Conservation (phyloP, 176 grass and related monocot genomes). For the Lolium rigidum region DNA sequence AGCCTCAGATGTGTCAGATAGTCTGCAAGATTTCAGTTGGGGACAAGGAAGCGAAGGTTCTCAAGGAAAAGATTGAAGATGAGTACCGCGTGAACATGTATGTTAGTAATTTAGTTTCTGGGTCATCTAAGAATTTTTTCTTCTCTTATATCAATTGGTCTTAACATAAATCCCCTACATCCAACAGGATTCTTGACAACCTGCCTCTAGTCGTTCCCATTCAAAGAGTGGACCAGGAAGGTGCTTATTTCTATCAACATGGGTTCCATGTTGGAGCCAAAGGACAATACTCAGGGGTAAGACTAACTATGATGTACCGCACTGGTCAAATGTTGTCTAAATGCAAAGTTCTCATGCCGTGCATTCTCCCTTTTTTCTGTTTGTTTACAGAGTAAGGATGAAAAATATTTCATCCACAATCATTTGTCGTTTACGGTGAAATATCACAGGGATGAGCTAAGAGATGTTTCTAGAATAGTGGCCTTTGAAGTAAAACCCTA, state of each 20-base stretch:
- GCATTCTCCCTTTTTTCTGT: neutral
- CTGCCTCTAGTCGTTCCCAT: conserved; percentile 87
- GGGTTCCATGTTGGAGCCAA: conserved; percentile 87
- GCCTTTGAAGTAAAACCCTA: conserved; percentile 87
- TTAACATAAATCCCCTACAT: conserved; percentile 26
- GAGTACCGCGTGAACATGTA: conserved; percentile 94
- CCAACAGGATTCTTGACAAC: conserved; percentile 89
- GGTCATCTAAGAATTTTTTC: neutral
- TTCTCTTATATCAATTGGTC: neutral
- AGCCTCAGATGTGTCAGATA: conserved; percentile 82
- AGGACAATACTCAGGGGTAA: conserved; percentile 83
- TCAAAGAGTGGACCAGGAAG: conserved; percentile 77
- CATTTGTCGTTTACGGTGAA: conserved; percentile 86
- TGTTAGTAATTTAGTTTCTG: conserved; percentile 22
- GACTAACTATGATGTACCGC: conserved; percentile 25
- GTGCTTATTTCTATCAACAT: conserved; percentile 79
- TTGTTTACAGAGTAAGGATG: conserved; percentile 78
- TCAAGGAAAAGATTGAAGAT: conserved; percentile 93
- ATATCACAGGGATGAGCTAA: conserved; percentile 82
- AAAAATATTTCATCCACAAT: conserved; percentile 88
- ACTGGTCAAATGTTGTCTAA: conserved; percentile 27
- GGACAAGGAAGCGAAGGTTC: conserved; percentile 74
- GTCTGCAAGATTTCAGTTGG: conserved; percentile 74
- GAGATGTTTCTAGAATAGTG: conserved; percentile 77
- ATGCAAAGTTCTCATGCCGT: conserved; percentile 14